Percentiles rank a stretch among this genome's conserved stretches.
These are phyloP conservation scores for Byssochlamys sp. DNA, from an alignment of 2,329 filamentous ascomycete genomes.

Conservation along the genomic window DNA sequence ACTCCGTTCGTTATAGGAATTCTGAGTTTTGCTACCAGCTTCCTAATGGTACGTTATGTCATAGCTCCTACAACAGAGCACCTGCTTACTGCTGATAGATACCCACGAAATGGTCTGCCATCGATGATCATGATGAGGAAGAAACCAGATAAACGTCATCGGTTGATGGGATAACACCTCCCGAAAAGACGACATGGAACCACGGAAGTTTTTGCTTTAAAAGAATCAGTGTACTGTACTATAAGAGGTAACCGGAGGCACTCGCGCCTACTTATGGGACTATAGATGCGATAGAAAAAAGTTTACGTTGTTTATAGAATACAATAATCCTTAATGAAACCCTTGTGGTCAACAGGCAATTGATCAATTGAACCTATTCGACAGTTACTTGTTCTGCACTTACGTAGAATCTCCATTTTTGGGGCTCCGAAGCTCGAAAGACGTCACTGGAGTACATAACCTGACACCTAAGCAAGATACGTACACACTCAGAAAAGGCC, in stretches of 20 bases:
- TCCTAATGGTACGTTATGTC: background rate
- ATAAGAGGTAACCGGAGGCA: background rate
- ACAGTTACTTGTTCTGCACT: background rate
- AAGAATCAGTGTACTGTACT: background rate
- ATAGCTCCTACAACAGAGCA: background rate
- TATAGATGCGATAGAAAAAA: background rate
- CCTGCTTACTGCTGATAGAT: background rate
- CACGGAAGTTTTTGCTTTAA: background rate
- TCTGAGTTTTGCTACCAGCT: background rate
- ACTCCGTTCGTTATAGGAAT: background rate
- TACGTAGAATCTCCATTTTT: background rate
- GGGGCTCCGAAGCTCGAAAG: background rate
- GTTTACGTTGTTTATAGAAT: background rate
- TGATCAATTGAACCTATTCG: no score
- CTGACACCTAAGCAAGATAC: no score
- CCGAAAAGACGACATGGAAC: background rate
- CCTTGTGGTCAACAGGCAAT: background rate
- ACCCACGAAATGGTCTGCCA: background rate
- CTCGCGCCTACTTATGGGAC: background rate
- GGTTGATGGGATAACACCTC: background rate
- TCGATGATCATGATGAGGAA: background rate
- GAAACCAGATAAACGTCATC: background rate
- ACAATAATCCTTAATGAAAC: background rate
- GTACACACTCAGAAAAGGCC: no score
- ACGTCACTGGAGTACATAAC: no score